Conservation (phyloP, 2,329 filamentous ascomycete genomes). For the Teratosphaeria gauchensis region DNA sequence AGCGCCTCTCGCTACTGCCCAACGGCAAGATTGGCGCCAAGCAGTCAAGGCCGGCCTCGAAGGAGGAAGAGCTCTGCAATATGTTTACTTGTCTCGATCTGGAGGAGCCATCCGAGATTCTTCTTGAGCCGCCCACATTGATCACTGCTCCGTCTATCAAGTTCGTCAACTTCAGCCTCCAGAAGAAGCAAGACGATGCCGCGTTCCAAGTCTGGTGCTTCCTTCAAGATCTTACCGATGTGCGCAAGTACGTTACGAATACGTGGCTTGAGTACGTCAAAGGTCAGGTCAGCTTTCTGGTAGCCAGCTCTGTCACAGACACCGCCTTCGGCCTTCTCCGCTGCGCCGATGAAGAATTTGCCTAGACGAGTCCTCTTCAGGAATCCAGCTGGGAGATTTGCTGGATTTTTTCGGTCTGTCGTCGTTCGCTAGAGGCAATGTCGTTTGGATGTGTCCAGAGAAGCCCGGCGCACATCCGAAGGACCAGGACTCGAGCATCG, state of each 20-base stretch:
- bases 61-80: constrained; percentile 2
- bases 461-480: background rate
- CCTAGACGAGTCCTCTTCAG: background rate
- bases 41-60: background rate
- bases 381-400: background rate
- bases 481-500: background rate
- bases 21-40: background rate
- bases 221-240: constrained; percentile 5
- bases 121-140: background rate
- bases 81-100: constrained; percentile 5
- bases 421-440: background rate
- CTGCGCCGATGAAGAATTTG: constrained; percentile 1
- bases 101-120: constrained; percentile 4
- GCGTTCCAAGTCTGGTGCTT: constrained; percentile 4
- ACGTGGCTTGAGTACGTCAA: constrained; percentile 4
- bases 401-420: constrained; percentile 1
- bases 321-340: constrained; percentile 3
- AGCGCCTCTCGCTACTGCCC: background rate
- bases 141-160: background rate
- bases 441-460: constrained; percentile 1
- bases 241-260: constrained; percentile 1
- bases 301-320: constrained; percentile 2
- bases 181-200: constrained; percentile 1
- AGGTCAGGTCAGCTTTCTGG: constrained; percentile 2
- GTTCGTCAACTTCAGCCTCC: background rate